Conservation (phyloP, 495 filamentous ascomycete species). For the Penicillium coprophilum region DNA sequence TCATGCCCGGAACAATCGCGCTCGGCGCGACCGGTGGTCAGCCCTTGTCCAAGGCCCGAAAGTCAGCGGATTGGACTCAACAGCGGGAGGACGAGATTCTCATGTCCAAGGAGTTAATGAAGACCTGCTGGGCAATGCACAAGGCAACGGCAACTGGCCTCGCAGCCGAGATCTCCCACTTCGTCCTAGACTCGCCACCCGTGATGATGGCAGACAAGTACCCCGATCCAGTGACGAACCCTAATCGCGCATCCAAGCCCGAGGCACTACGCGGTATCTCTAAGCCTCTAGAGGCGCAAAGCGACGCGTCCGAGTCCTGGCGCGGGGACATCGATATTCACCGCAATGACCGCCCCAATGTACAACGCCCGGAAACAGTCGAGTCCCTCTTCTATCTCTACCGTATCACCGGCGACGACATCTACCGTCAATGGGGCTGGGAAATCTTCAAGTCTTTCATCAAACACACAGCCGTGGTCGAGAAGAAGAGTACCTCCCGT, state of each 20-base stretch:
- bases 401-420: conserved; percentile 89
- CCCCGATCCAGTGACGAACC: conserved; percentile 31
- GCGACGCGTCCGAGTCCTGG: conserved; percentile 47
- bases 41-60: conserved; percentile 69
- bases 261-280: conserved; percentile 38
- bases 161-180: conserved; percentile 89
- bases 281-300: conserved; percentile 27
- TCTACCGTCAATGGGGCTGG: conserved; percentile 97
- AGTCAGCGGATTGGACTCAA: conserved; percentile 66
- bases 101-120: conserved; percentile 85
- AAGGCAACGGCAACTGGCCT: conserved; percentile 81
- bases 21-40: conserved; percentile 80
- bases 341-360: conserved; percentile 75
- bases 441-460: conserved; percentile 94
- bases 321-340: conserved; percentile 76
- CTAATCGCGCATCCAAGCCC: conserved; percentile 22
- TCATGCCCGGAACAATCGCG: conserved; percentile 94
- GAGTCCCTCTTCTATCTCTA: conserved; percentile 98
- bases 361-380: conserved; percentile 94
- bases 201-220: conserved; percentile 44
- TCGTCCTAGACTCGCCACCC: conserved; percentile 62
- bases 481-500: conserved; percentile 39
- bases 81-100: conserved; percentile 83
- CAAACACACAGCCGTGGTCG: conserved; percentile 72
- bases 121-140: conserved; percentile 98